phyloP scores from a whole-genome alignment of 371 early-diverging fungal species.

The Coemansia sp. region DNA sequence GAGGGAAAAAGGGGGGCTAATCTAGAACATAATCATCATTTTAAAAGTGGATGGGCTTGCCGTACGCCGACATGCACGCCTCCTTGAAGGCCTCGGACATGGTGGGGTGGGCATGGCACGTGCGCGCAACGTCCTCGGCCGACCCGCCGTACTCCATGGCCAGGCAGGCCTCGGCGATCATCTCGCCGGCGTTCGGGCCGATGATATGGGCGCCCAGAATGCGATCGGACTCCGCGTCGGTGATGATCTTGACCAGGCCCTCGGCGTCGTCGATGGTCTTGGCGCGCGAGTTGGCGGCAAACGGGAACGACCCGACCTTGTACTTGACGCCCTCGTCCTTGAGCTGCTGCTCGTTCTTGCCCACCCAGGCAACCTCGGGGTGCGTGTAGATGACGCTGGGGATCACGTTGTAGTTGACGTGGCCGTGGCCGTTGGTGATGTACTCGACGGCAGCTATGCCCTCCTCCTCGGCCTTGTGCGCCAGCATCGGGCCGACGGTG shows the following conservation, averaged over 20 bases:
- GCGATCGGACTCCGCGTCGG: conserved; percentile 93
- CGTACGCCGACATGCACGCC: conserved; percentile 87
- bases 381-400: conserved; percentile 98
- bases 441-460: conserved; percentile 94
- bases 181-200: conserved; percentile 98
- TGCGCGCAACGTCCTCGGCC: conserved; percentile 95
- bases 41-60: conserved; percentile 68
- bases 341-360: conserved; percentile 91
- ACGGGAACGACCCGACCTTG: conserved; percentile 91
- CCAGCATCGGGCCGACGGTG: conserved; percentile 97
- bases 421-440: conserved; percentile 90
- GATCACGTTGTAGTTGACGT: conserved; percentile 98
- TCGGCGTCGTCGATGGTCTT: conserved; percentile 95
- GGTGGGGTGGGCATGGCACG: conserved; percentile 98
- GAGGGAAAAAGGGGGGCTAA: conserved; percentile 7
- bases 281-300: conserved; percentile 96
- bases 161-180: conserved; percentile 97
- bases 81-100: conserved; percentile 98
- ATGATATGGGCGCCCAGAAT: conserved; percentile 97
- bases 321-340: conserved; percentile 85
- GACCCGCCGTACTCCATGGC: conserved; percentile 98
- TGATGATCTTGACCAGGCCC: conserved; percentile 94
- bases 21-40: neutral
- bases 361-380: conserved; percentile 99
- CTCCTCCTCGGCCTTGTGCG: conserved; percentile 99